Evolutionary conservation across 2,329 filamentous ascomycete species (phyloP).

Genomic region (Trichophyton mentagrophytes): DNA sequence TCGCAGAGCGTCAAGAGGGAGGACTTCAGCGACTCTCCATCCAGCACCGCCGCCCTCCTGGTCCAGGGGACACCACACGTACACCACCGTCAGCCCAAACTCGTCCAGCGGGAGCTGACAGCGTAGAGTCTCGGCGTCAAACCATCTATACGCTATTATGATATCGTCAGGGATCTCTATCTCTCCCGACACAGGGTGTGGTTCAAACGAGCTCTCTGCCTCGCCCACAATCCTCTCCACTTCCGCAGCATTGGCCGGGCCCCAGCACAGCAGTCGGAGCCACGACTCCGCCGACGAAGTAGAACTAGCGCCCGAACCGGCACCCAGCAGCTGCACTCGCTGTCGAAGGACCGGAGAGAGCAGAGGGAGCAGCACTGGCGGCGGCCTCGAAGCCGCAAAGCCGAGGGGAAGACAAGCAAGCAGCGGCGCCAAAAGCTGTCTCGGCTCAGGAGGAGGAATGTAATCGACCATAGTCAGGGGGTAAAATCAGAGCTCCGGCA

Average conservation of each 20-base stretch:
- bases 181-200: conserved; percentile 53
- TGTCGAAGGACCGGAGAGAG: conserved; percentile 53
- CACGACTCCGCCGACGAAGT: conserved; percentile 39
- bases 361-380: conserved; percentile 47
- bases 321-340: conserved; percentile 44
- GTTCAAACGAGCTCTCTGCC: conserved; percentile 44
- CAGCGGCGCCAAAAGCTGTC: conserved; percentile 47
- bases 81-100: conserved; percentile 43
- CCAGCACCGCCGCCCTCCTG: conserved; percentile 40
- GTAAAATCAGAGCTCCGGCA: background rate
- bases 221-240: conserved; percentile 42
- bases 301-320: conserved; percentile 29
- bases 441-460: conserved; percentile 43
- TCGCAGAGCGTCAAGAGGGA: conserved; percentile 37
- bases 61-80: conserved; percentile 49
- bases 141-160: conserved; percentile 42
- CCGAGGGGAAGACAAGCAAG: conserved; percentile 52
- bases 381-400: conserved; percentile 46
- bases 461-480: conserved; percentile 38
- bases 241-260: conserved; percentile 38
- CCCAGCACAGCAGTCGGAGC: conserved; percentile 50
- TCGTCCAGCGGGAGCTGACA: conserved; percentile 42
- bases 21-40: conserved; percentile 49
- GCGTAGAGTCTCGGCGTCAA: conserved; percentile 51
- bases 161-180: conserved; percentile 49